phyloP scores from a whole-genome alignment of 2,329 filamentous ascomycete genomes.

The Microsporum ferrugineum region DNA sequence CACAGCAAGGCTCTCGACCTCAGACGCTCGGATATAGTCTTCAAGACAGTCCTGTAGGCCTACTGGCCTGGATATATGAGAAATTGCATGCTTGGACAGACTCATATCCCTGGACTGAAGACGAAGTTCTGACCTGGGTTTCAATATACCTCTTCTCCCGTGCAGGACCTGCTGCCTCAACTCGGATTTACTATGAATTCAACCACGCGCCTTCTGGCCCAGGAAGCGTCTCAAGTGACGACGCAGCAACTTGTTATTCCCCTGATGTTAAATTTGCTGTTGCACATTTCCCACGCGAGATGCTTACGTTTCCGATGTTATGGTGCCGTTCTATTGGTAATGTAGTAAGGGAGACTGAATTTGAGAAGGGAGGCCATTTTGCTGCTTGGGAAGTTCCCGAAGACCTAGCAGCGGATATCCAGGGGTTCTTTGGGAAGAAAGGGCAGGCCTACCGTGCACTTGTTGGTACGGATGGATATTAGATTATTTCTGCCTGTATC shows the following conservation, averaged over 20 bases:
- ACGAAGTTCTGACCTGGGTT: constrained; percentile 66
- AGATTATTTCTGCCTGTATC: neutral
- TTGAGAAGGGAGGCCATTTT: constrained; percentile 42
- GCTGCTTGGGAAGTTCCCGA: constrained; percentile 43
- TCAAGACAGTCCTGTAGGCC: constrained; percentile 56
- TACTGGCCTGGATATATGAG: constrained; percentile 71
- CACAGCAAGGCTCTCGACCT: constrained; percentile 55
- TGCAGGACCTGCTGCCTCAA: constrained; percentile 56
- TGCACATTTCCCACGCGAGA: constrained; percentile 41
- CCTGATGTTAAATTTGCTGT: constrained; percentile 42
- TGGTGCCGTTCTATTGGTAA: constrained; percentile 43
- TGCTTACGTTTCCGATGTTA: constrained; percentile 38
- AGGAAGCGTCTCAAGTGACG: constrained; percentile 12
- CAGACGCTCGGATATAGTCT: constrained; percentile 61
- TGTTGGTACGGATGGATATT: constrained; percentile 25
- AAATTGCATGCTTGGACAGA: constrained; percentile 71
- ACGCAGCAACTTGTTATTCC: constrained; percentile 32
- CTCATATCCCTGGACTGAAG: constrained; percentile 59
- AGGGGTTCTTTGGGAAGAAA: constrained; percentile 37
- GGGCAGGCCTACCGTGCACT: constrained; percentile 28
- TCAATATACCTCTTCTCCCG: constrained; percentile 60
- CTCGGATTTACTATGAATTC: constrained; percentile 61
- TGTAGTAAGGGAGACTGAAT: constrained; percentile 39
- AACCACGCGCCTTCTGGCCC: constrained; percentile 31
- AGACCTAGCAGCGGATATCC: constrained; percentile 36